phyloP scores from a whole-genome alignment of 2,329 filamentous ascomycete genomes.

The Drechslerella stenobrocha region DNA sequence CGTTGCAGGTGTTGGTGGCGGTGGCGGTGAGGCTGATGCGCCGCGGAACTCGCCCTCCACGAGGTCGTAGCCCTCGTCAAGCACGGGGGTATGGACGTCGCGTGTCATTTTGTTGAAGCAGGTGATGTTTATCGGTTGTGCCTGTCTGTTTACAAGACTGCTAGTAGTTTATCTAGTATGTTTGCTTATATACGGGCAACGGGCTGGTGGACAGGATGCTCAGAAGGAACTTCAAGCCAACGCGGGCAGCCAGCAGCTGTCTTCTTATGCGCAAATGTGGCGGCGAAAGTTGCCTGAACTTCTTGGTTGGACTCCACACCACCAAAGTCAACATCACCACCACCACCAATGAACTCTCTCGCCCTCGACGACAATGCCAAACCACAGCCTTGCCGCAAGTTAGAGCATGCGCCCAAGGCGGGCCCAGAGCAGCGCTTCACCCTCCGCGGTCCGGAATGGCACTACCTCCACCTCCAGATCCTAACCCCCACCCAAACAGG shows the following conservation, averaged over 20 bases:
- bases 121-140: neutral
- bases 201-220: neutral
- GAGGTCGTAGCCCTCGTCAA: conserved; percentile 41
- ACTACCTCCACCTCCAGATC: conserved; percentile 51
- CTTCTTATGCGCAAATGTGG: conserved; percentile 1
- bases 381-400: conserved; percentile 1
- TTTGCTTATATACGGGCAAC: too few species aligned
- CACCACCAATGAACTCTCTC: too few species aligned
- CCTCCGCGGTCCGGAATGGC: conserved; percentile 51
- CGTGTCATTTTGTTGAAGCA: conserved; percentile 28
- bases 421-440: conserved; percentile 47
- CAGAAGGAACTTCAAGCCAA: too few species aligned
- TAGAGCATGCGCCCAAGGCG: conserved; percentile 8
- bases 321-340: too few species aligned
- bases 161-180: too few species aligned
- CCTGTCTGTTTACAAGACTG: too few species aligned
- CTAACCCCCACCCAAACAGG: conserved; percentile 30
- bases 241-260: too few species aligned
- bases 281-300: conserved; percentile 26
- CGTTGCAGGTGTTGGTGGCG: conserved; percentile 45
- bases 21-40: too few species aligned
- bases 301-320: conserved; percentile 12
- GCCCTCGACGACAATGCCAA: neutral
- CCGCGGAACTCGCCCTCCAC: conserved; percentile 44
- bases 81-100: conserved; percentile 16